Percentiles rank a stretch among this genome's conserved stretches.
These are phyloP conservation scores for Penicillium italicum DNA, from an alignment of 2,329 filamentous ascomycete species.

Conservation along the genomic window DNA sequence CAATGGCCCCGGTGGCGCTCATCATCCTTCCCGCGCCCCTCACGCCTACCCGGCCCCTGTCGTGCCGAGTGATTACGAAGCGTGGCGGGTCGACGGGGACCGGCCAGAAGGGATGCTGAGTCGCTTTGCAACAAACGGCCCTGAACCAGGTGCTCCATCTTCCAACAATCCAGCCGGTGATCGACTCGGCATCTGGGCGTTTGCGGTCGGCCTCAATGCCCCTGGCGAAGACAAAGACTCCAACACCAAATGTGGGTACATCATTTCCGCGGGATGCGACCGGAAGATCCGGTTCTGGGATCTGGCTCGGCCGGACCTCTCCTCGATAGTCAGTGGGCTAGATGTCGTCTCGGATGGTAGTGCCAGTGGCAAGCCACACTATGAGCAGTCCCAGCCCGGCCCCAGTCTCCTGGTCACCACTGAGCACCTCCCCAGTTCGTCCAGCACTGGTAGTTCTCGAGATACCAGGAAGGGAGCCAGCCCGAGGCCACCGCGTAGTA, in stretches of 20 bases:
- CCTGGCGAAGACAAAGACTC: conserved; percentile 59
- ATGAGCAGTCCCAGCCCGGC: conserved; percentile 61
- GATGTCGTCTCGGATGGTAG: conserved; percentile 58
- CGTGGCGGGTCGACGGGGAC: conserved; percentile 88
- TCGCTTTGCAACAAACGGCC: conserved; percentile 63
- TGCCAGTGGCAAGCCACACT: conserved; percentile 59
- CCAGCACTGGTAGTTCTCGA: conserved; percentile 23
- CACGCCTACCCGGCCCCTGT: conserved; percentile 17
- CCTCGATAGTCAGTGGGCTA: conserved; percentile 74
- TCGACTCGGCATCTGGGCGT: conserved; percentile 63
- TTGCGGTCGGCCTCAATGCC: conserved; percentile 68
- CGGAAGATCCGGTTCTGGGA: conserved; percentile 95
- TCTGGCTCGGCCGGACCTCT: conserved; percentile 70
- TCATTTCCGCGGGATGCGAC: conserved; percentile 84
- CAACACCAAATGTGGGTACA: conserved; percentile 68
- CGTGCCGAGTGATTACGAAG: conserved; percentile 63
- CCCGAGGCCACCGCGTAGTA: conserved; percentile 63
- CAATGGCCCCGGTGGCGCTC: conserved; percentile 37
- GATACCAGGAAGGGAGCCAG: conserved; percentile 36
- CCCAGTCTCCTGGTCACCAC: conserved; percentile 63
- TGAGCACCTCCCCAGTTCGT: conserved; percentile 55
- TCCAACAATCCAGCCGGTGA: conserved; percentile 21
- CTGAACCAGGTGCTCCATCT: conserved; percentile 21
- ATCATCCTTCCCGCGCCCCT: conserved; percentile 49
- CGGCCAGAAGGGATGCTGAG: conserved; percentile 80